Evolutionary conservation across 345 rosid species (phyloP).

Genomic region (Mangifera indica): DNA sequence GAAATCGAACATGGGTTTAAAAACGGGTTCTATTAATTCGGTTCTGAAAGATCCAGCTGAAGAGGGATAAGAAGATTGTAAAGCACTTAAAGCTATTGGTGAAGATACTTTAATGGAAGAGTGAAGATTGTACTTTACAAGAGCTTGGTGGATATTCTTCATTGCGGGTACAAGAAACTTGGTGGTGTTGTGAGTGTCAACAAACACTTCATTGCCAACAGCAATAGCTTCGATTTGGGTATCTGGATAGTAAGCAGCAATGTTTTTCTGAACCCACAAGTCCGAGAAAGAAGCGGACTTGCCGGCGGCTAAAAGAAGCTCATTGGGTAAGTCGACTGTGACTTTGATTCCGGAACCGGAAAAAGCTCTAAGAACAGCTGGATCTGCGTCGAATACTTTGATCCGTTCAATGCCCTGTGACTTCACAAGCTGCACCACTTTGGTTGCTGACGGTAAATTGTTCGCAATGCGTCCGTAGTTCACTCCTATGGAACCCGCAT

Average conservation of each 20-base stretch:
- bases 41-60: slow-evolving; percentile 89
- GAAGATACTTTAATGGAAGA: slow-evolving; percentile 74
- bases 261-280: slow-evolving; percentile 71
- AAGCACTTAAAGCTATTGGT: slow-evolving; percentile 81
- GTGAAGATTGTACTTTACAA: slow-evolving; percentile 55
- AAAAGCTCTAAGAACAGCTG: slow-evolving; percentile 70
- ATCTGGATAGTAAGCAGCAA: slow-evolving; percentile 61
- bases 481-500: slow-evolving; percentile 77
- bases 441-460: slow-evolving; percentile 72
- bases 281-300: slow-evolving; percentile 62
- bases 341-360: slow-evolving; percentile 77
- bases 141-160: slow-evolving; percentile 79
- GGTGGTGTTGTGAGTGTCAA: slow-evolving; percentile 76
- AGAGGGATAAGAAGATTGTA: slow-evolving; percentile 81
- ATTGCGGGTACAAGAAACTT: slow-evolving; percentile 69
- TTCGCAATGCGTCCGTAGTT: slow-evolving; percentile 88
- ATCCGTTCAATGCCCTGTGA: slow-evolving; percentile 69
- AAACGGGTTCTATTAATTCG: slow-evolving; percentile 65
- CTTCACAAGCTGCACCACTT: slow-evolving; percentile 67
- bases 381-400: slow-evolving; percentile 80
- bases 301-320: slow-evolving; percentile 59
- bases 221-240: slow-evolving; percentile 90
- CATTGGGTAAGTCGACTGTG: slow-evolving; percentile 87
- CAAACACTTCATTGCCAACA: slow-evolving; percentile 93
- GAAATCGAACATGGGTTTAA: slow-evolving; percentile 77